A percentile compares a stretch with the other conserved stretches of the same genome.
Evolutionary conservation across 2,329 filamentous ascomycete genomes (phyloP).

Genomic region (Pyrenochaeta sp.): DNA sequence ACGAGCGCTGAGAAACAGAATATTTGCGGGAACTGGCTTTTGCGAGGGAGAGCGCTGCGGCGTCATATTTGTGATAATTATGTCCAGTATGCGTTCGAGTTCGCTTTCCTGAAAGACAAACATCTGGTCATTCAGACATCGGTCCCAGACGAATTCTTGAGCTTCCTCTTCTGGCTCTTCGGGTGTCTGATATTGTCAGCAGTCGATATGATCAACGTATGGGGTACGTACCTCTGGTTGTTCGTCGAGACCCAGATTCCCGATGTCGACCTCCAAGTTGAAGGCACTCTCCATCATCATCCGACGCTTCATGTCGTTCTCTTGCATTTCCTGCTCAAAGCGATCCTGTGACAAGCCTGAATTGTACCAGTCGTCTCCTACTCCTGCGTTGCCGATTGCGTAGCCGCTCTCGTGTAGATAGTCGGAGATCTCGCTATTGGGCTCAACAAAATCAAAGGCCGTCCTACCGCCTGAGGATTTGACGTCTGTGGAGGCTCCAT

Average conservation of each 20-base stretch:
- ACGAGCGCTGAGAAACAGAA: slow-evolving; percentile 92
- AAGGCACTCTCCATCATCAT: slow-evolving; percentile 99
- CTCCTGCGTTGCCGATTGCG: slow-evolving; percentile 79
- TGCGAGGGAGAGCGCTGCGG: slow-evolving; percentile 95
- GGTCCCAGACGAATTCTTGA: slow-evolving; percentile 95
- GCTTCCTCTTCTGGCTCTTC: slow-evolving; percentile 89
- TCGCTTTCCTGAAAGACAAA: slow-evolving; percentile 98
- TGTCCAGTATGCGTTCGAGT: slow-evolving; percentile 88
- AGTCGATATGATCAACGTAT: neutral
- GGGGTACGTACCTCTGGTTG: slow-evolving; percentile 77
- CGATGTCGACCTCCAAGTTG: slow-evolving; percentile 94
- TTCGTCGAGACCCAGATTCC: slow-evolving; percentile 94
- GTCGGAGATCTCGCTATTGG: slow-evolving; percentile 94
- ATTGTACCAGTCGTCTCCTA: slow-evolving; percentile 91
- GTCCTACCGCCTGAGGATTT: slow-evolving; percentile 94
- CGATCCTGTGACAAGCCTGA: slow-evolving; percentile 90
- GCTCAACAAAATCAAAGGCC: slow-evolving; percentile 93
- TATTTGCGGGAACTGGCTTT: slow-evolving; percentile 96
- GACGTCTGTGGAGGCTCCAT: slow-evolving; percentile 93
- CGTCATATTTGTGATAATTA: slow-evolving; percentile 97
- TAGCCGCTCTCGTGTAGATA: slow-evolving; percentile 96
- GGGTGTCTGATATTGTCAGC: slow-evolving; percentile 41
- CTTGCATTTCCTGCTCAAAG: slow-evolving; percentile 96
- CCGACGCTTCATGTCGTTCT: slow-evolving; percentile 91
- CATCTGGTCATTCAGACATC: slow-evolving; percentile 97